Evolutionary conservation across 2,329 filamentous ascomycete species (phyloP), one percentile per base, ranked within the genome.

Genomic region (Hypomyces perniciosus): DNA sequence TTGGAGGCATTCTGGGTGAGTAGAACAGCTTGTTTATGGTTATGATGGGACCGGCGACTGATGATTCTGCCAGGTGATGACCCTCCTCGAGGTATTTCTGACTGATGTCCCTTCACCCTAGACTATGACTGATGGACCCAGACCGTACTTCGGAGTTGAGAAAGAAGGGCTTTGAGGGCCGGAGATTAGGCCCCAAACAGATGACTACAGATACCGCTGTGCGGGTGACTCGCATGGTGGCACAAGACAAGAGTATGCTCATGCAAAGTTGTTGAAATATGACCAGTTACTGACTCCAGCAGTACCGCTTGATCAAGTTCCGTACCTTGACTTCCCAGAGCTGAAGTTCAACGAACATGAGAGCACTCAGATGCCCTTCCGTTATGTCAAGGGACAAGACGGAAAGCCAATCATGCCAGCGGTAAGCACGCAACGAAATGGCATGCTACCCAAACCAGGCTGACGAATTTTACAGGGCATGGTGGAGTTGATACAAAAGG

Each of bases 181-280:
- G 93, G 48, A 80, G 93, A 52, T 76, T 99, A 30, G 93, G 93
- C 0, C 89, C 92, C 6, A 85, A 91, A 61, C 93, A 99, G 70
- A 96, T 99, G 92, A 97, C 93, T 3, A 99, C 93, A 4, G 93
- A 99, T 67, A 99, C 93, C 20, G 93, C 93, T 4, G 93, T 96
- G 46, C 81, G 93, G 58, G 92, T 96, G 41, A 97, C 93, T 31
- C 82, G 93, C 57, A 85, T 95, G 60, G 87, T 97, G 5, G 84
- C 91, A 8, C 87, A 95, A 63, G 82, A 91, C 57, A 86, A 86
- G 73, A 80, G 91, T 95, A 70, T 57, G 79, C 65, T 40, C 13
- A 12, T 12, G 2, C 38, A 12, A 10, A 5, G 9, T 12, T n/a
- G 13, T 8, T 9, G 34, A 8, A 5, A 6, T 20, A 12, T 44